A percentile compares a stretch with the other conserved stretches of the same genome.
Conservation (phyloP, 2,329 filamentous ascomycete species). For the Calonectria honghensis region DNA sequence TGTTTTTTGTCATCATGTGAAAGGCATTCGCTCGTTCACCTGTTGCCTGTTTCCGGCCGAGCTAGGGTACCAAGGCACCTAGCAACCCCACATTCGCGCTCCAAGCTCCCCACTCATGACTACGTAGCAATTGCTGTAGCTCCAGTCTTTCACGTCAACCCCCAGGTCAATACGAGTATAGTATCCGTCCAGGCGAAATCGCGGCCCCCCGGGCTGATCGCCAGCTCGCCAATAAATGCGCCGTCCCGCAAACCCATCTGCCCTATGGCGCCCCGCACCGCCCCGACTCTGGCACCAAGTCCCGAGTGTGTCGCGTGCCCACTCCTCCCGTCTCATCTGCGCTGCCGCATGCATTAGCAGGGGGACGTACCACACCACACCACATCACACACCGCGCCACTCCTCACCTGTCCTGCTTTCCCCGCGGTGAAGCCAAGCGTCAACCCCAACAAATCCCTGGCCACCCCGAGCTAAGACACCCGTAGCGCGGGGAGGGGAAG, state of each 20-base stretch:
- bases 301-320: slow-evolving; percentile 32
- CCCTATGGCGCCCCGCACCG: slow-evolving; percentile 24
- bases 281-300: slow-evolving; percentile 3
- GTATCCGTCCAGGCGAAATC: neutral
- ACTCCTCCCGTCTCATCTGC: neutral
- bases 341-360: slow-evolving; percentile 20
- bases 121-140: neutral
- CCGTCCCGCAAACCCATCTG: slow-evolving; percentile 16
- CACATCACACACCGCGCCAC: slow-evolving; percentile 23
- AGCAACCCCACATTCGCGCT: neutral
- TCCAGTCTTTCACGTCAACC: neutral
- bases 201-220: neutral
- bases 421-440: slow-evolving; percentile 18
- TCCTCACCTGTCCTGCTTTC: slow-evolving; percentile 10
- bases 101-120: neutral
- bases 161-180: neutral
- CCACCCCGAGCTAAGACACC: slow-evolving; percentile 18
- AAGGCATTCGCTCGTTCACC: neutral
- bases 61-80: neutral
- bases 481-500: slow-evolving; percentile 28
- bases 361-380: slow-evolving; percentile 7
- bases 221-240: neutral
- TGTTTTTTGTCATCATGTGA: neutral
- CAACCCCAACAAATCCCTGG: slow-evolving; percentile 25
- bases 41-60: slow-evolving; percentile 14